Evolutionary conservation across 768 basidiomycete species (phyloP).

Genomic region (Podaxis sp.): DNA sequence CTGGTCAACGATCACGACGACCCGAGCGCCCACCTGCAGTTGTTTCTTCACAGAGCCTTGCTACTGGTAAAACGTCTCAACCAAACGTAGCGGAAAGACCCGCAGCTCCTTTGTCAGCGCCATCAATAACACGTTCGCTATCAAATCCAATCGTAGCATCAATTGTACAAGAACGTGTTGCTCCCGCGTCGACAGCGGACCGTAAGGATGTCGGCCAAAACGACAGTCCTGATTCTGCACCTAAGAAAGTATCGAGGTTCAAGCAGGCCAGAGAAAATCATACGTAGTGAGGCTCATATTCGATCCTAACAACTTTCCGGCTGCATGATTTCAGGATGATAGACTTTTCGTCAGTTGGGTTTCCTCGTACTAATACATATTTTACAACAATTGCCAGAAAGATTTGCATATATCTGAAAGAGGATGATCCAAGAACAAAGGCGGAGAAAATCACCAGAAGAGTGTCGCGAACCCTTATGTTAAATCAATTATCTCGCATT

Average conservation of each 20-base stretch:
- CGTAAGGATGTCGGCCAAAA: background rate
- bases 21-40: conserved; percentile 22
- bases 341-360: background rate
- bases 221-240: background rate
- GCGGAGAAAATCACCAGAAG: background rate
- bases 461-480: background rate
- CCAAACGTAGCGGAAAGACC: background rate
- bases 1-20: conserved; percentile 15
- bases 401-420: background rate
- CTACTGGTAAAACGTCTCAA: background rate
- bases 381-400: background rate
- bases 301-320: background rate
- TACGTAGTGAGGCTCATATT: background rate
- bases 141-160: conserved; percentile 2
- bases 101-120: background rate
- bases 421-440: background rate
- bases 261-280: conserved; percentile 22
- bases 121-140: background rate
- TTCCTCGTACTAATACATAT: background rate
- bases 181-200: background rate
- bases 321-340: background rate
- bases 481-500: conserved; percentile 6
- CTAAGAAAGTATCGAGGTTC: conserved; percentile 29
- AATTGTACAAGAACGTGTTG: conserved; percentile 11
- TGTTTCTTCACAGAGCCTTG: conserved; percentile 9